Conservation (phyloP, 2,329 filamentous ascomycete genomes). For the Hymenoscyphus fraxineus region DNA sequence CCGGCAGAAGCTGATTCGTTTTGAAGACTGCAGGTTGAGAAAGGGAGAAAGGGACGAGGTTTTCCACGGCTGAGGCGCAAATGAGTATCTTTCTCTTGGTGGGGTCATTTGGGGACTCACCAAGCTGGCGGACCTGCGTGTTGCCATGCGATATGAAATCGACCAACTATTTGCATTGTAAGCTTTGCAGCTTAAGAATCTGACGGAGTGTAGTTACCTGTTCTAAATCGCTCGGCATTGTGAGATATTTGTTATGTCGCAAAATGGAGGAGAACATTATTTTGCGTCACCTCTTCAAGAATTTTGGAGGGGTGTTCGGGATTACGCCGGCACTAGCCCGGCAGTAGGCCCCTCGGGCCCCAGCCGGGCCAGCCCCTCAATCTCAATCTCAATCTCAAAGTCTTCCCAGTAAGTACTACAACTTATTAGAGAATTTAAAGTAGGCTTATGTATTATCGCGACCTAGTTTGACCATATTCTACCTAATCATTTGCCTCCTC, state of each 20-base stretch:
- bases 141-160: slow-evolving; percentile 92
- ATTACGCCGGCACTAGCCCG: neutral
- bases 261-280: neutral
- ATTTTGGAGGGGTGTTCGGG: slow-evolving; percentile 10
- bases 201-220: slow-evolving; percentile 50
- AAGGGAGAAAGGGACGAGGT: slow-evolving; percentile 78
- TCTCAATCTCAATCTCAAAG: too few relatives aligned
- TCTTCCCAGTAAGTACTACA: too few relatives aligned
- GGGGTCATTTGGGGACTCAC: slow-evolving; percentile 41
- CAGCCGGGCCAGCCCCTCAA: too few relatives aligned
- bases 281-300: neutral
- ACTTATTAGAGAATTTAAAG: too few relatives aligned
- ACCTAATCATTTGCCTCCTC: too few relatives aligned
- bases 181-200: slow-evolving; percentile 4
- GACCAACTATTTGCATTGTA: slow-evolving; percentile 59
- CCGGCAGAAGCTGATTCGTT: slow-evolving; percentile 67
- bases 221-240: slow-evolving; percentile 72
- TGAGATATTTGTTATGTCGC: slow-evolving; percentile 7
- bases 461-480: too few relatives aligned
- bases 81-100: slow-evolving; percentile 21
- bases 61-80: slow-evolving; percentile 63
- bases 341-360: too few relatives aligned
- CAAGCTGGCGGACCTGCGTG: slow-evolving; percentile 80
- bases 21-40: slow-evolving; percentile 80
- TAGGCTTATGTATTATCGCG: too few relatives aligned